These are phyloP conservation scores for Echeveria elegans DNA, from an alignment of 164 flowering plant genomes.

Conservation along the genomic window DNA sequence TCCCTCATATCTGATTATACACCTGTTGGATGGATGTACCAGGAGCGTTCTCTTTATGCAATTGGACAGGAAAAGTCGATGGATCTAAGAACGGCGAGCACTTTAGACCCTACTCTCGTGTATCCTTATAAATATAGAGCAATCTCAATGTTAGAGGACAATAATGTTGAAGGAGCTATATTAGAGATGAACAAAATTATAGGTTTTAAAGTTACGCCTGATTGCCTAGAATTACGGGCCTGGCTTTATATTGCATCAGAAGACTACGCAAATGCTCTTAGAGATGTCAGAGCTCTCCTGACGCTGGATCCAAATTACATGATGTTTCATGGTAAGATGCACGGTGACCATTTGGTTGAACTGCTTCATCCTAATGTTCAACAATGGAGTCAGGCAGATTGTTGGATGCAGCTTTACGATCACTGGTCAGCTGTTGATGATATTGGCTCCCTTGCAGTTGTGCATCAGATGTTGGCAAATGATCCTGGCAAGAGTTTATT, in stretches of 20 bases:
- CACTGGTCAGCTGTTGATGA: constrained; percentile 86
- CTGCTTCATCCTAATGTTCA: constrained; percentile 50
- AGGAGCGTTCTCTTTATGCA: constrained; percentile 77
- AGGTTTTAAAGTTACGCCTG: constrained; percentile 71
- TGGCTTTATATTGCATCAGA: constrained; percentile 61
- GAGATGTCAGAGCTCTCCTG: constrained; percentile 67
- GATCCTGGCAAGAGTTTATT: constrained; percentile 67
- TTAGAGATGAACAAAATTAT: constrained; percentile 64
- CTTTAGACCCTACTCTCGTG: constrained; percentile 80
- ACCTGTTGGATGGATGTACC: constrained; percentile 89
- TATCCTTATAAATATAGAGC: constrained; percentile 86
- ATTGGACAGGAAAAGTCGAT: constrained; percentile 58
- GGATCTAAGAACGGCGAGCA: constrained; percentile 67
- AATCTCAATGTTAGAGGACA: constrained; percentile 50
- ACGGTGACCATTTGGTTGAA: constrained; percentile 60
- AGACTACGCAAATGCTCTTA: constrained; percentile 69
- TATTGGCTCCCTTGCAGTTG: constrained; percentile 82
- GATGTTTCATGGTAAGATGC: constrained; percentile 70
- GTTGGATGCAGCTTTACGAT: constrained; percentile 90
- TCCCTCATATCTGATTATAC: constrained; percentile 51
- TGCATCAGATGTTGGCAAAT: constrained; percentile 64
- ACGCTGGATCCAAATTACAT: constrained; percentile 70
- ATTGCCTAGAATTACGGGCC: constrained; percentile 81
- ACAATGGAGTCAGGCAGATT: constrained; percentile 77
- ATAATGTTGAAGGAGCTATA: constrained; percentile 45